A percentile compares a stretch with the other conserved stretches of the same genome.
Evolutionary conservation across 2,329 filamentous ascomycete genomes (phyloP).

Genomic region (Herpotrichia juniperi): DNA sequence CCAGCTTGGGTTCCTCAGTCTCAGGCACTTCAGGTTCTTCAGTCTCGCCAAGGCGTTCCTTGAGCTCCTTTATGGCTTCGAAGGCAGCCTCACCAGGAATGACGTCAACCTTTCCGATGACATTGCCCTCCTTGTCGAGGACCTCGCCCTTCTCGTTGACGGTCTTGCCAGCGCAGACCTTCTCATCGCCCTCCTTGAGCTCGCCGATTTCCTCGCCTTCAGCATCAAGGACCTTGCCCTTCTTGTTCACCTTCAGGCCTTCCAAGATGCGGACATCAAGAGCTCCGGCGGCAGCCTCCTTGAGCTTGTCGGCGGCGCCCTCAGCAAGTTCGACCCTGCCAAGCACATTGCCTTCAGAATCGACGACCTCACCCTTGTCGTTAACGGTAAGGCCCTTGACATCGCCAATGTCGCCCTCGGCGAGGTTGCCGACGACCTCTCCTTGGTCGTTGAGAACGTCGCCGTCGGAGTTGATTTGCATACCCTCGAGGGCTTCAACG

Average conservation of each 20-base stretch:
- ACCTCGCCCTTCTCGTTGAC: slow-evolving; percentile 59
- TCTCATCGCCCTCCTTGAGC: slow-evolving; percentile 54
- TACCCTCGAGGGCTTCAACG: slow-evolving; percentile 59
- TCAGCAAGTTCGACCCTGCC: slow-evolving; percentile 58
- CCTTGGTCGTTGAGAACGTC: slow-evolving; percentile 57
- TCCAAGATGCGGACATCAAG: slow-evolving; percentile 57
- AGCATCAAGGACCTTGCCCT: slow-evolving; percentile 59
- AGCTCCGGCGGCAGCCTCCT: slow-evolving; percentile 45
- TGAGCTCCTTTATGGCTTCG: slow-evolving; percentile 55
- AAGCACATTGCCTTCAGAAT: slow-evolving; percentile 57
- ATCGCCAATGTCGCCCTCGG: slow-evolving; percentile 53
- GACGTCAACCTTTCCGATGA: slow-evolving; percentile 56
- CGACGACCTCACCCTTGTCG: slow-evolving; percentile 58
- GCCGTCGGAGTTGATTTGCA: slow-evolving; percentile 56
- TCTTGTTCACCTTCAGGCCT: slow-evolving; percentile 64
- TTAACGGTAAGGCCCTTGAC: slow-evolving; percentile 58
- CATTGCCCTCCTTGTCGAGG: slow-evolving; percentile 56
- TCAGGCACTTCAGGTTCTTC: slow-evolving; percentile 53
- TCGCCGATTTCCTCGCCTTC: slow-evolving; percentile 59
- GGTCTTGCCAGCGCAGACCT: slow-evolving; percentile 54
- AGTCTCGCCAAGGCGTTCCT: slow-evolving; percentile 53
- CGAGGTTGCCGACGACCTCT: slow-evolving; percentile 56
- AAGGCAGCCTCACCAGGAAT: slow-evolving; percentile 58
- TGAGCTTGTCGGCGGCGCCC: slow-evolving; percentile 55
- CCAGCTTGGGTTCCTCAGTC: slow-evolving; percentile 43